Evolutionary conservation across 352 stramenopile genomes (phyloP).

Genomic region (Globisporangium canariense): DNA sequence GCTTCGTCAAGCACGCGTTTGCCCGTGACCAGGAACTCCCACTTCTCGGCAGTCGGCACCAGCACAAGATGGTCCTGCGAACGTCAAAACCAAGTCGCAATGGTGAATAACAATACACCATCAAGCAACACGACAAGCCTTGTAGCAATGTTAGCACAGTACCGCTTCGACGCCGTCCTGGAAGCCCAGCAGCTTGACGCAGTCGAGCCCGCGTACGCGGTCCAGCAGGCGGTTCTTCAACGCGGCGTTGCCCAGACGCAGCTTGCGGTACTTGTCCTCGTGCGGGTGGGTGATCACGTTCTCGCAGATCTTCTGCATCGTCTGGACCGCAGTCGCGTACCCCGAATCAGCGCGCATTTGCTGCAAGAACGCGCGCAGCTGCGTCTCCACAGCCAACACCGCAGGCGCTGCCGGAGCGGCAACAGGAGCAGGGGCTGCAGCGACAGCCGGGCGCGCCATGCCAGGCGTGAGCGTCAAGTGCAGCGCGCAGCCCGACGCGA

Average conservation of each 20-base stretch:
- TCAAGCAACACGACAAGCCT: not conserved
- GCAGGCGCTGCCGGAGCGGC: slow-evolving; percentile 12
- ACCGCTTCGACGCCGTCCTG: slow-evolving; percentile 66
- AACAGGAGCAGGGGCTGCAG: slow-evolving; percentile 10
- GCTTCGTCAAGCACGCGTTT: slow-evolving; percentile 70
- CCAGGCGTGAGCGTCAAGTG: slow-evolving; percentile 62
- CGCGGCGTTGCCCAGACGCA: slow-evolving; percentile 66
- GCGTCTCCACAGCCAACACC: slow-evolving; percentile 15
- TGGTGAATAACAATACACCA: not conserved
- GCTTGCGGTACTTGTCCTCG: slow-evolving; percentile 78
- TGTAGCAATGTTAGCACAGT: not conserved
- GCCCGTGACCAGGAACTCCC: slow-evolving; percentile 63
- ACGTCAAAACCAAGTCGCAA: not conserved
- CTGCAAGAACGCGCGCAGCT: slow-evolving; percentile 49
- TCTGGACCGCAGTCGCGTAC: slow-evolving; percentile 52
- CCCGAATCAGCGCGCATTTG: slow-evolving; percentile 51
- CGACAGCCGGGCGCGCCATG: slow-evolving; percentile 15
- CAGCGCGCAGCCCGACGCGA: slow-evolving; percentile 56
- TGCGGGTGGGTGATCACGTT: slow-evolving; percentile 72
- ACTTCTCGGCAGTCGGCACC: slow-evolving; percentile 65
- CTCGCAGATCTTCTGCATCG: slow-evolving; percentile 78
- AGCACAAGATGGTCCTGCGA: slow-evolving; percentile 59
- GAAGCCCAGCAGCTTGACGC: slow-evolving; percentile 65
- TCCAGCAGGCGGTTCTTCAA: slow-evolving; percentile 66
- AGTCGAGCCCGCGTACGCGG: slow-evolving; percentile 48